phyloP scores from a whole-genome alignment of 225 moss, liverwort and hornwort species.

The Bryoerythrophyllum caledonicum region DNA sequence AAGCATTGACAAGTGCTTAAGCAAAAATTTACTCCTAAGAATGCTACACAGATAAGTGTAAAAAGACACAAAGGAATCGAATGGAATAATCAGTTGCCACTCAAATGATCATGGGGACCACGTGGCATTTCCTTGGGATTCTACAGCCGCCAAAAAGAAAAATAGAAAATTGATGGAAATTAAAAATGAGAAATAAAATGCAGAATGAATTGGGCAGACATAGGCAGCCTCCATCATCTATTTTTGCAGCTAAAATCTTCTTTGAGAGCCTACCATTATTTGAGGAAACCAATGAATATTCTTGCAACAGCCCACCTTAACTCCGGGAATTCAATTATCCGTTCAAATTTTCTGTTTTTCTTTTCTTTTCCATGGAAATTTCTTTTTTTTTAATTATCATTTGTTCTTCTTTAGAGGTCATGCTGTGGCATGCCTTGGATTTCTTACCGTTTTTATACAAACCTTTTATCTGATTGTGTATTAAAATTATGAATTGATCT shows the following conservation, averaged over 20 bases:
- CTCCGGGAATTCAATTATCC: constrained; percentile 2
- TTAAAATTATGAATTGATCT: no score
- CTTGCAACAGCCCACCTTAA: constrained; percentile 28
- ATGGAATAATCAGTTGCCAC: not conserved
- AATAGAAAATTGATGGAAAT: not conserved
- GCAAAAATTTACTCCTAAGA: no score
- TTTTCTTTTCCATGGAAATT: not conserved
- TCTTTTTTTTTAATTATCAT: not conserved
- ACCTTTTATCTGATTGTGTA: no score
- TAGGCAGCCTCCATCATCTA: not conserved
- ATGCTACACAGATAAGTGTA: no score
- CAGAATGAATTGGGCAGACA: not conserved
- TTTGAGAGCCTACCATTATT: constrained; percentile 35
- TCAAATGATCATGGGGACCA: constrained; percentile 14
- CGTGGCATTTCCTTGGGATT: constrained; percentile 34
- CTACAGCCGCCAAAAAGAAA: constrained; percentile 30
- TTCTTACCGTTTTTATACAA: not conserved
- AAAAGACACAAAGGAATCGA: no score
- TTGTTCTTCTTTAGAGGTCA: not conserved
- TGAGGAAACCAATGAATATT: constrained; percentile 24
- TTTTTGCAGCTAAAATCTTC: constrained; percentile 13
- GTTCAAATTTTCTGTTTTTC: not conserved
- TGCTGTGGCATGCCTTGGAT: not conserved
- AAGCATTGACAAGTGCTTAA: no score
- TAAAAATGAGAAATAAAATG: not conserved